A percentile compares a stretch with the other conserved stretches of the same genome.
phyloP scores from a whole-genome alignment of 257 asterid species.

The Phtheirospermum japonicum region DNA sequence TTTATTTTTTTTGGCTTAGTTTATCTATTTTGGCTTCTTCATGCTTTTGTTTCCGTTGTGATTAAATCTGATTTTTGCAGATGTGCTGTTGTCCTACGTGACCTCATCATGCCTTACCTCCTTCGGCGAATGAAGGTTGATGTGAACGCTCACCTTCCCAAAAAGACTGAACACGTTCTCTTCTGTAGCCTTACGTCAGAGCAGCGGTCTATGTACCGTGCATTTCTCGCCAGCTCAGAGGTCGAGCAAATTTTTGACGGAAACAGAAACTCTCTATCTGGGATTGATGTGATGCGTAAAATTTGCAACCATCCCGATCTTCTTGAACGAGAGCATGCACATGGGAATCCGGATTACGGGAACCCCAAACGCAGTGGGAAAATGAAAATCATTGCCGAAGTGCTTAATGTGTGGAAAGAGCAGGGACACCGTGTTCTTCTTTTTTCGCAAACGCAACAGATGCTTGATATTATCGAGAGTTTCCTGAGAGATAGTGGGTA shows the following conservation, averaged over 20 bases:
- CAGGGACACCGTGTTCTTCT: slow-evolving; percentile 98
- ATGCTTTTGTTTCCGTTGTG: slow-evolving; percentile 6
- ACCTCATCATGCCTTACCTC: slow-evolving; percentile 97
- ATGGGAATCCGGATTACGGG: slow-evolving; percentile 87
- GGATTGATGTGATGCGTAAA: slow-evolving; percentile 97
- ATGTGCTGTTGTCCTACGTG: slow-evolving; percentile 97
- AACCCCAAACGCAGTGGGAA: slow-evolving; percentile 90
- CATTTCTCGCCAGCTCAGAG: slow-evolving; percentile 98
- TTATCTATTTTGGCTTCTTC: slow-evolving; percentile 13
- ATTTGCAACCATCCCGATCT: slow-evolving; percentile 99
- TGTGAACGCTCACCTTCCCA: slow-evolving; percentile 84
- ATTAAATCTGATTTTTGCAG: slow-evolving; percentile 43
- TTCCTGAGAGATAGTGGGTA: slow-evolving; percentile 51
- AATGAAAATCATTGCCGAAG: slow-evolving; percentile 84
- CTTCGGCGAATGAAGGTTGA: slow-evolving; percentile 96
- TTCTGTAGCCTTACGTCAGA: slow-evolving; percentile 89
- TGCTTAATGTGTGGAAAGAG: slow-evolving; percentile 90
- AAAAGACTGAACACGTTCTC: slow-evolving; percentile 96
- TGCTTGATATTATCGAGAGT: slow-evolving; percentile 95
- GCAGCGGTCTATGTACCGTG: slow-evolving; percentile 87
- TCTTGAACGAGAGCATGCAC: slow-evolving; percentile 88
- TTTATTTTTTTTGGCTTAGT: slow-evolving; percentile 6
- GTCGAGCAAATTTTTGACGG: slow-evolving; percentile 94
- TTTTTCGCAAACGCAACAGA: slow-evolving; percentile 92
- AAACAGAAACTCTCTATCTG: slow-evolving; percentile 76